Percentiles rank a stretch among this genome's conserved stretches.
Conservation (phyloP, 139 green algal genomes). For the Tetradesmus lagerheimii region DNA sequence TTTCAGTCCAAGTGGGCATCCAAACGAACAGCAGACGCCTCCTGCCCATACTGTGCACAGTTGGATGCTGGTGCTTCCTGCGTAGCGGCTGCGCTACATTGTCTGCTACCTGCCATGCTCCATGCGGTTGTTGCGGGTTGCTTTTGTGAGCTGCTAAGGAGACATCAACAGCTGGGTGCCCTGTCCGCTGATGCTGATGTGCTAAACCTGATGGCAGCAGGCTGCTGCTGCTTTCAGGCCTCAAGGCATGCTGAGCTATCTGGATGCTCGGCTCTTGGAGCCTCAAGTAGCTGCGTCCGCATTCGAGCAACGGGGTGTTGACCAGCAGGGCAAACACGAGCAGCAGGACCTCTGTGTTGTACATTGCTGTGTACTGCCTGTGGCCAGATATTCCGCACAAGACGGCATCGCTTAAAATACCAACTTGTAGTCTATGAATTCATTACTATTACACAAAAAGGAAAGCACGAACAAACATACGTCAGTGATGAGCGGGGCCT, state of each 20-base stretch:
- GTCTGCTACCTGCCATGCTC: not conserved
- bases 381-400: not conserved
- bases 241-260: not conserved
- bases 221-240: not conserved
- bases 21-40: not conserved
- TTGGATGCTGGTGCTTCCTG: not conserved
- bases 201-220: not conserved
- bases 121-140: not conserved
- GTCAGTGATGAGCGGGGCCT: too few species aligned
- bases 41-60: not conserved
- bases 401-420: too few species aligned
- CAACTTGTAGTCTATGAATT: too few species aligned
- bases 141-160: not conserved
- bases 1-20: not conserved
- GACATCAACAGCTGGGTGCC: not conserved
- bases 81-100: not conserved
- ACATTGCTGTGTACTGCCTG: not conserved
- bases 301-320: not conserved
- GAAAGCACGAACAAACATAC: too few species aligned
- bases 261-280: not conserved
- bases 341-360: not conserved
- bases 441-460: too few species aligned
- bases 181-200: not conserved
- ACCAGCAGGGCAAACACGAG: not conserved
- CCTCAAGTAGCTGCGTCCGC: not conserved